Percentiles rank a stretch among this genome's conserved stretches.
Evolutionary conservation across 164 flowering plant genomes (phyloP).

Genomic region (Chimonanthus salicifolius): DNA sequence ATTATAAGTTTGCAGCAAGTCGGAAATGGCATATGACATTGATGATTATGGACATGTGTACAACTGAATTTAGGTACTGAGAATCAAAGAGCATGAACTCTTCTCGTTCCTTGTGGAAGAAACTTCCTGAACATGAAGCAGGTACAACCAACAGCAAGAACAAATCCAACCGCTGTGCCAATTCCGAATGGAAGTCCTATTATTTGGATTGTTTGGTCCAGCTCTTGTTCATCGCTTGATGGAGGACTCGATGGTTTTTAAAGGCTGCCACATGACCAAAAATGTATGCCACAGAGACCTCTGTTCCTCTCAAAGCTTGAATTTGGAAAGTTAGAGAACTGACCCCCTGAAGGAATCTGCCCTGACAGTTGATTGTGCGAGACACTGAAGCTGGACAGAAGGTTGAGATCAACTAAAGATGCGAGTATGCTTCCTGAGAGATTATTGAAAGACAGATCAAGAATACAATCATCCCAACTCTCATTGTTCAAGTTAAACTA

Average conservation of each 20-base stretch:
- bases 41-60: no score
- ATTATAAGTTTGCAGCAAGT: no score
- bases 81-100: no score
- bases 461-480: background rate
- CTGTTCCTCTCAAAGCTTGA: constrained; percentile 63
- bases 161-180: constrained; percentile 43
- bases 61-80: no score
- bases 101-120: no score
- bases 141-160: constrained; percentile 25
- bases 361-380: constrained; percentile 69
- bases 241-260: background rate
- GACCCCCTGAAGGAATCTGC: constrained; percentile 59
- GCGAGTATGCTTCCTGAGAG: constrained; percentile 20
- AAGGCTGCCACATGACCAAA: constrained; percentile 21
- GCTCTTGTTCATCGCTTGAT: background rate
- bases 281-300: constrained; percentile 34
- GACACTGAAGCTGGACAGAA: constrained; percentile 37
- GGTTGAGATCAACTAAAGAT: constrained; percentile 15
- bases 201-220: background rate
- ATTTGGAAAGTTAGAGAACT: constrained; percentile 53
- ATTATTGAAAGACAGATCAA: constrained; percentile 22
- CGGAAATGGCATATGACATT: no score
- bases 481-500: no score
- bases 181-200: constrained; percentile 46
- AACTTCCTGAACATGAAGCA: no score